Evolutionary conservation across 2,329 filamentous ascomycete genomes (phyloP).

Genomic region (Diaporthe sp.): DNA sequence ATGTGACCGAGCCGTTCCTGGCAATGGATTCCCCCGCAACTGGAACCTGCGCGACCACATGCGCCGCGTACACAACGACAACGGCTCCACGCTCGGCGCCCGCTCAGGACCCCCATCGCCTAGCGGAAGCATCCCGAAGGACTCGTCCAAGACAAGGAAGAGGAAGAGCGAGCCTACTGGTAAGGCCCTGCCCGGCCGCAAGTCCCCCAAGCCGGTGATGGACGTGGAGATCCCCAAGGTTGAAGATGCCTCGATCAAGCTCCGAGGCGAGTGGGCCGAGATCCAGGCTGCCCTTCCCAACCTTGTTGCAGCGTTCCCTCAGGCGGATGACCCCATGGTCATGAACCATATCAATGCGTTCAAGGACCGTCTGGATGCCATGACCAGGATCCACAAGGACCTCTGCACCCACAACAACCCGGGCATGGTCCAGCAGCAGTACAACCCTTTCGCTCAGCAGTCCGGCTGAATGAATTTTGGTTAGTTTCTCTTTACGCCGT

Average conservation of each 20-base stretch:
- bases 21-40: conserved; percentile 91
- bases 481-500: conserved; percentile 39
- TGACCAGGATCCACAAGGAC: conserved; percentile 63
- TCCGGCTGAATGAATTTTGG: conserved; percentile 52
- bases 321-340: conserved; percentile 65
- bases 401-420: conserved; percentile 50
- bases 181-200: conserved; percentile 58
- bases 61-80: conserved; percentile 88
- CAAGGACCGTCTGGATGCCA: conserved; percentile 62
- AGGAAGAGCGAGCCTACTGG: conserved; percentile 67
- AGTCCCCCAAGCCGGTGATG: conserved; percentile 53
- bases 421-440: conserved; percentile 47
- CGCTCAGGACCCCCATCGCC: conserved; percentile 44
- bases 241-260: conserved; percentile 54
- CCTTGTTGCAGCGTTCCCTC: conserved; percentile 64
- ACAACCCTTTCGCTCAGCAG: conserved; percentile 52
- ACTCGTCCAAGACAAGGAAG: conserved; percentile 66
- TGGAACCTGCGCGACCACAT: conserved; percentile 99
- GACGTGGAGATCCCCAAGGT: conserved; percentile 50
- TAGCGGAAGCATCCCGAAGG: conserved; percentile 44
- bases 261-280: conserved; percentile 69
- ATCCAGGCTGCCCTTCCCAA: conserved; percentile 74
- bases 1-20: conserved; percentile 84
- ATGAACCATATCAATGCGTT: conserved; percentile 66
- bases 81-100: conserved; percentile 52